A percentile compares a stretch with the other conserved stretches of the same genome.
Evolutionary conservation across 2,329 filamentous ascomycete genomes (phyloP).

Genomic region (Colletotrichum falcatum): DNA sequence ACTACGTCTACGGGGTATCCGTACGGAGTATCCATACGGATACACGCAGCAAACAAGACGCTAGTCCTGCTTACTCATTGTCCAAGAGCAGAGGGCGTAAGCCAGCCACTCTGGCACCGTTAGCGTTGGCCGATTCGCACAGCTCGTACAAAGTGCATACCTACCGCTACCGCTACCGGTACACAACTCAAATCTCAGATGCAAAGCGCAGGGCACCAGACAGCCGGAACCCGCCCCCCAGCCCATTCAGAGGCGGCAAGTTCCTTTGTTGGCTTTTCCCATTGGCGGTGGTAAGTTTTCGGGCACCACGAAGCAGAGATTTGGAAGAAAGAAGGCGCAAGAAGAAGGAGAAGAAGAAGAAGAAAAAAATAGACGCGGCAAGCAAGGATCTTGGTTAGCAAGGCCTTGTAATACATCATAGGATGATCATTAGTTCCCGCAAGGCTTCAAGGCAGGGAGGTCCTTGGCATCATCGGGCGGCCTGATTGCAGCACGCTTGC

Average conservation of each 20-base stretch:
- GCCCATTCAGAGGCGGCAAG: not conserved
- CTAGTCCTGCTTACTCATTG: conserved; percentile 16
- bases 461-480: conserved; percentile 7
- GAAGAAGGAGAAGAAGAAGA: too few species aligned
- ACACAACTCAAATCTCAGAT: not conserved
- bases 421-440: conserved; percentile 20
- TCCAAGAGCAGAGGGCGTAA: not conserved
- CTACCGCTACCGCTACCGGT: too few species aligned
- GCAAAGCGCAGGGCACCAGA: conserved; percentile 21
- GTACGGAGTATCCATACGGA: too few species aligned
- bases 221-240: conserved; percentile 29
- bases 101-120: conserved; percentile 10
- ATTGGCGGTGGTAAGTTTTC: conserved; percentile 6
- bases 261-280: too few species aligned
- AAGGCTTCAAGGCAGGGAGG: not conserved
- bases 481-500: not conserved
- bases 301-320: too few species aligned
- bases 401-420: conserved; percentile 36
- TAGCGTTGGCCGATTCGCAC: conserved; percentile 16
- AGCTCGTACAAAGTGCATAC: too few species aligned
- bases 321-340: too few species aligned
- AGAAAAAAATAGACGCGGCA: conserved; percentile 15
- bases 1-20: too few species aligned
- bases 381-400: conserved; percentile 28
- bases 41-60: too few species aligned